Conservation (phyloP, 768 basidiomycete genomes). For the Hydnum rufescens region DNA sequence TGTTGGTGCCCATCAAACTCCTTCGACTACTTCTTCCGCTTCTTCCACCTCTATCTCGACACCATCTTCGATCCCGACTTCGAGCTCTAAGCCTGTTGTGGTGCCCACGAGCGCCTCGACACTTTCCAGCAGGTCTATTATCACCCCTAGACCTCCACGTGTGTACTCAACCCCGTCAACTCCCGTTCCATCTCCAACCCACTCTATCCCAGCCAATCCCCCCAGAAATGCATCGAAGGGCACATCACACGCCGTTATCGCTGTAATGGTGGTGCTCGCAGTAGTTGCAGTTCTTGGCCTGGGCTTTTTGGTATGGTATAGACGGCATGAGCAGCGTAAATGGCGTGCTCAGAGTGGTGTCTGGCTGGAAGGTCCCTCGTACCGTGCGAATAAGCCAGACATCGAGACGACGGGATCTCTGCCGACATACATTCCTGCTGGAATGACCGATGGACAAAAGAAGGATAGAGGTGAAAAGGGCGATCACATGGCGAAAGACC, state of each 20-base stretch:
- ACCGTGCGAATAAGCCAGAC: neutral
- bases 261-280: neutral
- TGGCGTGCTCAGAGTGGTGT: neutral
- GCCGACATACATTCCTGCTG: neutral
- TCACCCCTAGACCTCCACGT: neutral
- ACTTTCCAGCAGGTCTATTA: neutral
- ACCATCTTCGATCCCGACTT: neutral
- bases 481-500: neutral
- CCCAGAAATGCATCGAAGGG: neutral
- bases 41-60: neutral
- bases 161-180: neutral
- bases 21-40: neutral
- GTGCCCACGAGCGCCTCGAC: neutral
- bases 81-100: neutral
- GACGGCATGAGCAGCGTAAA: neutral
- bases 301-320: neutral
- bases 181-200: neutral
- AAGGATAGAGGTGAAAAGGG: neutral
- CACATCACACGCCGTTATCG: neutral
- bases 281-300: neutral
- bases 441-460: neutral
- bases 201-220: neutral
- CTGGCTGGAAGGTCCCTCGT: neutral
- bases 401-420: neutral
- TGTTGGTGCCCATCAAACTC: neutral